phyloP scores from a whole-genome alignment of 345 rosid species.

The Passiflora organensis region DNA sequence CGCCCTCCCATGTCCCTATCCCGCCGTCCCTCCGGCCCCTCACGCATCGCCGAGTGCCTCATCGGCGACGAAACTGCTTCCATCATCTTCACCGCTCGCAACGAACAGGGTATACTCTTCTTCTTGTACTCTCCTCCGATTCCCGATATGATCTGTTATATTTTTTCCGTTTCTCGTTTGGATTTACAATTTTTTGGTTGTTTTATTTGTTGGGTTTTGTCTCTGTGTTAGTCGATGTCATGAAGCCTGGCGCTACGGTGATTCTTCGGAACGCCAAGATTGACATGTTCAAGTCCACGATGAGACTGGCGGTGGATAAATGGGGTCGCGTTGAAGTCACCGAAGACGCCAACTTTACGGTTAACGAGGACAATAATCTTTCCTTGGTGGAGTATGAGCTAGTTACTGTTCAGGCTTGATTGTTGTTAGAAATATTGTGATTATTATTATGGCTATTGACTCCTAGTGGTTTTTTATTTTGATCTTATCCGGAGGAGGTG shows the following conservation, averaged over 20 bases:
- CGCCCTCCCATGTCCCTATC: constrained; percentile 34
- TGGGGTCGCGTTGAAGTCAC: constrained; percentile 89
- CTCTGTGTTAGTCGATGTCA: constrained; percentile 52
- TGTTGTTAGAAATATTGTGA: too few species aligned
- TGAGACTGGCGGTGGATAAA: constrained; percentile 96
- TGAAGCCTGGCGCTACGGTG: constrained; percentile 63
- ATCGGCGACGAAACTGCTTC: constrained; percentile 71
- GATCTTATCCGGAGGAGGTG: too few species aligned
- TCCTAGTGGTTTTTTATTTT: too few species aligned
- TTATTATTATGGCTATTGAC: too few species aligned
- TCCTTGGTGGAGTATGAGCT: constrained; percentile 87
- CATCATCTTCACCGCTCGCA: constrained; percentile 85
- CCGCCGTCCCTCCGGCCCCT: constrained; percentile 44
- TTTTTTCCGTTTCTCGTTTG: neutral
- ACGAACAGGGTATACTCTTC: constrained; percentile 56
- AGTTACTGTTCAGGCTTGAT: constrained; percentile 60
- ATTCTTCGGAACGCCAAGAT: constrained; percentile 87
- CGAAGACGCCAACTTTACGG: constrained; percentile 57
- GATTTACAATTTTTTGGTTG: neutral
- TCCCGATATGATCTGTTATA: neutral
- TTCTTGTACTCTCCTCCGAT: neutral
- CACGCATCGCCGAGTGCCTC: constrained; percentile 71
- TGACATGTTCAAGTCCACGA: constrained; percentile 94
- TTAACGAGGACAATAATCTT: constrained; percentile 72
- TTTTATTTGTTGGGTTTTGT: neutral